These are phyloP conservation scores for Chlorella sp. DNA, from an alignment of 139 green algal genomes.

Conservation along the genomic window DNA sequence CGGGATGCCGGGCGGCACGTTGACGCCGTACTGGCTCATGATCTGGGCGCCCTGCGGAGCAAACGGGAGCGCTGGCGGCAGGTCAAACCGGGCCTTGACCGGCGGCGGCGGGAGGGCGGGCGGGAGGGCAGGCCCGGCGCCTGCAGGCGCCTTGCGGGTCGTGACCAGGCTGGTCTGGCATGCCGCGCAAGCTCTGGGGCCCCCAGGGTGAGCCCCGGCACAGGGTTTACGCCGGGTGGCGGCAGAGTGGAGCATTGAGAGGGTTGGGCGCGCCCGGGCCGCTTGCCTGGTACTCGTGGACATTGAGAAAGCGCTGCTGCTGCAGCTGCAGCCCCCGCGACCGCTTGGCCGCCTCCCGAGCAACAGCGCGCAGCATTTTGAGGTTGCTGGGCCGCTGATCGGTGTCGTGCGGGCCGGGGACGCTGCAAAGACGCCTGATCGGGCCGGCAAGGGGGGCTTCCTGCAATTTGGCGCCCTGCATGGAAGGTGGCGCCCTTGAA, in stretches of 20 bases:
- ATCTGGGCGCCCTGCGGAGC: slow-evolving; percentile 86
- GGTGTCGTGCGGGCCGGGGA: no score
- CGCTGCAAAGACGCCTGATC: no score
- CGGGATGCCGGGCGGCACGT: slow-evolving; percentile 89
- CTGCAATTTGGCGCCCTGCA: no score
- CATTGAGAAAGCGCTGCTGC: slow-evolving; percentile 85
- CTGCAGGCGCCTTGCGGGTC: no score
- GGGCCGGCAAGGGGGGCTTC: no score
- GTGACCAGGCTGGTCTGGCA: no score
- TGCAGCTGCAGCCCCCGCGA: slow-evolving; percentile 34
- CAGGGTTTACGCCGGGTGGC: slow-evolving; percentile 11
- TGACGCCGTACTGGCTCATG: slow-evolving; percentile 93
- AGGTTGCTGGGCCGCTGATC: no score
- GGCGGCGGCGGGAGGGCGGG: neutral
- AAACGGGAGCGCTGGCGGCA: neutral
- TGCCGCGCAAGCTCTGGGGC: no score
- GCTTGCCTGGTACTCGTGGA: slow-evolving; percentile 96
- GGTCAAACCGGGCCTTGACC: neutral
- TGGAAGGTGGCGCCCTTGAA: no score
- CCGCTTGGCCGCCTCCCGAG: neutral
- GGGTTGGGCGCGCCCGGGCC: no score
- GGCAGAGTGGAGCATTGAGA: neutral
- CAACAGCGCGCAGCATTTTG: slow-evolving; percentile 1
- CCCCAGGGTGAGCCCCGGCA: neutral
- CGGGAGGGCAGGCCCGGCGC: neutral